Evolutionary conservation across 2,329 filamentous ascomycete species (phyloP).

Genomic region (Scytalidium lignicola): DNA sequence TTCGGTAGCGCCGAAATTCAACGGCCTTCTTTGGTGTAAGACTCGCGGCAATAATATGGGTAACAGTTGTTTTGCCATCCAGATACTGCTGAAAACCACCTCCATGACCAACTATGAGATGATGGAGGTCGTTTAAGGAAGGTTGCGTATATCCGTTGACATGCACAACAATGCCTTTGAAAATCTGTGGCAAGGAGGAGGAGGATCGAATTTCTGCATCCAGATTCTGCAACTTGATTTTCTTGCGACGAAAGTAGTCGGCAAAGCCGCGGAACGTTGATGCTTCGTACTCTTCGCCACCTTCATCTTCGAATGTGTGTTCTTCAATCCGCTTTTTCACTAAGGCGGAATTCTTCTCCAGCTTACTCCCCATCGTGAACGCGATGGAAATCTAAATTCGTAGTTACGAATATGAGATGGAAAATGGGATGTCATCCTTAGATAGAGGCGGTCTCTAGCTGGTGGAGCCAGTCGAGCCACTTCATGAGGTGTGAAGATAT

Average conservation of each 20-base stretch:
- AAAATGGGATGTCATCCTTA: background rate
- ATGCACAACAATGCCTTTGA: conserved; percentile 84
- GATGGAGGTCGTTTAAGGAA: conserved; percentile 82
- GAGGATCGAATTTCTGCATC: conserved; percentile 74
- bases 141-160: conserved; percentile 97
- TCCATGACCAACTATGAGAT: conserved; percentile 85
- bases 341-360: conserved; percentile 59
- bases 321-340: conserved; percentile 57
- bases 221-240: conserved; percentile 93
- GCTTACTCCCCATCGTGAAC: conserved; percentile 48
- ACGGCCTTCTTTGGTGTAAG: conserved; percentile 89
- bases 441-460: background rate
- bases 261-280: conserved; percentile 84
- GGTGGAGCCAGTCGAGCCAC: background rate
- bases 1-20: conserved; percentile 81
- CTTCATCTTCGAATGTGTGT: conserved; percentile 73
- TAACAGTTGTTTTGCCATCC: conserved; percentile 89
- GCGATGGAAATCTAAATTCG: background rate
- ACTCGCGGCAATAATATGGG: conserved; percentile 88
- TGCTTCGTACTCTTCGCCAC: conserved; percentile 83
- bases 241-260: conserved; percentile 94
- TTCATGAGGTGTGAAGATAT: background rate
- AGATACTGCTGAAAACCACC: conserved; percentile 93
- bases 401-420: background rate
- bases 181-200: conserved; percentile 71